Base-by-base conservation (phyloP, 352 stramenopile genomes). In the Poterioochromonas sp. region DNA sequence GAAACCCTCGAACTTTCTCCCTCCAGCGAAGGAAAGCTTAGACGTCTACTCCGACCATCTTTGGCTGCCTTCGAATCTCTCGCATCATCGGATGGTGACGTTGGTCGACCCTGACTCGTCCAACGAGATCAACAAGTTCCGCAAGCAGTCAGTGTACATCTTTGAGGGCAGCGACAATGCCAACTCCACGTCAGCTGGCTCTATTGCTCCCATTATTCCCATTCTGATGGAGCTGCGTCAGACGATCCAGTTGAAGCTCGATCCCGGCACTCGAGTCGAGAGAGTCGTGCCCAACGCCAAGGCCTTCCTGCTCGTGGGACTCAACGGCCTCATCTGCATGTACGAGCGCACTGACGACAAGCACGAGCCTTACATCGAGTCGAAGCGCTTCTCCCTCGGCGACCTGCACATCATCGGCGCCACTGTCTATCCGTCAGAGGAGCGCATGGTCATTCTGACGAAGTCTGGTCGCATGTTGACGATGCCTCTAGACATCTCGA, bases 341-440 rank as follows among this genome's bases (percentile, higher is more conserved):
- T 76, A 49, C 34, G 69, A 76, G 29, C 8, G 47, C 1, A 64
- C 43, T 12, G 69, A 76, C 34, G 69, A 76, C 18, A 76, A 76
- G 47, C 11, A 47, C 1, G 69, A 76, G 26, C 69, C 69, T 20
- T 76, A 65, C 47, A 26, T 44, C 22, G 69, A 76, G 32, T 43
- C 39, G 3, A 35, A 32, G 1, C n/a, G 43, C 12, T 32, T 76
- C 11, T 76, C 26, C 2, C 34, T 76, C 20, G 69, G 47, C 26
- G 37, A 41, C 8, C 39, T 32, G 26, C 29, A 62, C 18, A 15
- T 76, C 5, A 22, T 76, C 0, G 69, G 69, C 26, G 69, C 34
- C n/a, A 43, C 69, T n/a, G 47, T 76, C 3, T 64, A 54, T 29
- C 69, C 69, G 1, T 62, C 69, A 40, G 69, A 76, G 20, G 69